Evolutionary conservation across 352 stramenopile genomes (phyloP).

Genomic region (Globisporangium nodosum): DNA sequence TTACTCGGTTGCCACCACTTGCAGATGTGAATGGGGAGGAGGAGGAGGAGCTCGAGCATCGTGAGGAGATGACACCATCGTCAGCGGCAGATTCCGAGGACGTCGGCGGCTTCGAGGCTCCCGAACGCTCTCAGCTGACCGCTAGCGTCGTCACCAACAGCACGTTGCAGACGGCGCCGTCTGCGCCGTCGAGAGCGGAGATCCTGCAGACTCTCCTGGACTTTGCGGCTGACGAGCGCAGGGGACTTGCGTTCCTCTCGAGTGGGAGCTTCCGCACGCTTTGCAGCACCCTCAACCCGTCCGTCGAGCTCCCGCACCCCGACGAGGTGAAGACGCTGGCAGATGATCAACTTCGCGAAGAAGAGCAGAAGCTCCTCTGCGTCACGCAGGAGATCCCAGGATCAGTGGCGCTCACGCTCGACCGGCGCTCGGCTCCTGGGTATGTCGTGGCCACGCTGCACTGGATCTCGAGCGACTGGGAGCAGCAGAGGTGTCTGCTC

Average conservation of each 20-base stretch:
- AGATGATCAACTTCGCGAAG: background rate
- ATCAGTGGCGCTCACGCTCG: constrained; percentile 4
- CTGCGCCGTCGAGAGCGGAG: background rate
- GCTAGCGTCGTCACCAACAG: background rate
- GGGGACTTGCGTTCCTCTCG: background rate
- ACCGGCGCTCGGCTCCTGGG: constrained; percentile 5
- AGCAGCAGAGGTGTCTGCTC: constrained; percentile 7
- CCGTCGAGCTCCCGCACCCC: background rate
- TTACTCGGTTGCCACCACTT: background rate
- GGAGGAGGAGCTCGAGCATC: background rate
- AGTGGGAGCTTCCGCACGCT: background rate
- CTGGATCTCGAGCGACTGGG: constrained; percentile 11
- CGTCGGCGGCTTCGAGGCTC: background rate
- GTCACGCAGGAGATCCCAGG: constrained; percentile 7
- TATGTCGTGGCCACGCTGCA: constrained; percentile 9
- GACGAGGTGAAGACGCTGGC: background rate
- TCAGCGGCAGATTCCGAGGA: background rate
- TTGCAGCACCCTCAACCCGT: background rate
- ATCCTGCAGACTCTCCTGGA: background rate
- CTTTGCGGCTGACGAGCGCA: background rate
- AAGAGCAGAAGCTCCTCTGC: constrained; percentile 1
- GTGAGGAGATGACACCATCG: background rate
- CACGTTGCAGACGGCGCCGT: background rate
- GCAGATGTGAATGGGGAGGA: background rate
- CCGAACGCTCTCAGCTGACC: no score